Evolutionary conservation across 495 filamentous ascomycete species (phyloP).

Genomic region (Aspergillus incahuasiensis): DNA sequence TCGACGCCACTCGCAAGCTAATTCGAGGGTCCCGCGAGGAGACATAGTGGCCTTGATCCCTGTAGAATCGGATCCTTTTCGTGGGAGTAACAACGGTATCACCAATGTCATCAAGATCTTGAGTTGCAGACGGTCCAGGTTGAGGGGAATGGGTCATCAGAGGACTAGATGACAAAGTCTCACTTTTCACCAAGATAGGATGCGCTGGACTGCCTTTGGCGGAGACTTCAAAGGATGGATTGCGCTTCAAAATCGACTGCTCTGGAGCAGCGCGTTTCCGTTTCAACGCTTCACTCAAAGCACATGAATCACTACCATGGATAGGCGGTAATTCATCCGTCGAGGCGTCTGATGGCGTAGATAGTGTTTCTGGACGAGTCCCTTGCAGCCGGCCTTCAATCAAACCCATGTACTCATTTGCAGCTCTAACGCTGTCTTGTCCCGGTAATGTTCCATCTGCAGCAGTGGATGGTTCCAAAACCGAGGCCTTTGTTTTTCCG

Average conservation of each 20-base stretch:
- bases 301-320: constrained; percentile 31
- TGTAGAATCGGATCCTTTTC: constrained; percentile 41
- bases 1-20: not conserved
- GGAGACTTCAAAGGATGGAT: not conserved
- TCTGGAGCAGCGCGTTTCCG: constrained; percentile 18
- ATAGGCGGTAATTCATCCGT: not conserved
- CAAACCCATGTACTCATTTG: not conserved
- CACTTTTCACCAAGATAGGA: constrained; percentile 29
- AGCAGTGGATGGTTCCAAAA: not conserved
- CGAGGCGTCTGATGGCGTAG: constrained; percentile 17
- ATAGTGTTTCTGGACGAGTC: constrained; percentile 4
- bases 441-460: not conserved
- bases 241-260: constrained; percentile 1
- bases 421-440: not conserved
- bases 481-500: not conserved
- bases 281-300: constrained; percentile 30
- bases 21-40: not conserved
- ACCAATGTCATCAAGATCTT: constrained; percentile 72
- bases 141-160: constrained; percentile 26
- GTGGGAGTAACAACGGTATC: constrained; percentile 58
- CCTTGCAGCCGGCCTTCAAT: not conserved
- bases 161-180: constrained; percentile 31
- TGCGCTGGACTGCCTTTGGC: constrained; percentile 7
- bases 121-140: constrained; percentile 38
- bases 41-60: not conserved